Evolutionary conservation across 371 early-diverging fungal species (phyloP).

Genomic region (Saksenaea vasiformis): DNA sequence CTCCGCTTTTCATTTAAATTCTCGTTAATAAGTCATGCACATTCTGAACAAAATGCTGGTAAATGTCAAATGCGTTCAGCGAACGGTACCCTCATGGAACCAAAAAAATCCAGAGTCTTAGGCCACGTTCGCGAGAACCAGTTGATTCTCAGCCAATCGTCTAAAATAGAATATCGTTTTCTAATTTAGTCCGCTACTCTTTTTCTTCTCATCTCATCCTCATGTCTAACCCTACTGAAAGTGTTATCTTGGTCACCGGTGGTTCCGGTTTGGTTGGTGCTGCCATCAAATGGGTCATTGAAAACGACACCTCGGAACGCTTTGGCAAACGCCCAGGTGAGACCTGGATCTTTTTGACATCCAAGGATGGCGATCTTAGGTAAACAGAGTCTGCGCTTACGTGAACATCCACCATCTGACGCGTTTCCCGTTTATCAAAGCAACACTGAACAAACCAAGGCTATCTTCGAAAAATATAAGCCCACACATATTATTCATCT

Average conservation of each 20-base stretch:
- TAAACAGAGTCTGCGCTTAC: constrained; percentile 24
- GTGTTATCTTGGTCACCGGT: constrained; percentile 73
- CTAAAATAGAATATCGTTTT: too few species aligned
- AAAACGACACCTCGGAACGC: constrained; percentile 57
- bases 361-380: constrained; percentile 86
- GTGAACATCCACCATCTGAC: not conserved
- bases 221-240: constrained; percentile 10
- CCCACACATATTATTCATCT: constrained; percentile 86
- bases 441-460: constrained; percentile 62
- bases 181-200: not conserved
- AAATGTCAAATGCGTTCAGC: too few species aligned
- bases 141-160: too few species aligned
- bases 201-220: constrained; percentile 1
- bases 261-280: constrained; percentile 84
- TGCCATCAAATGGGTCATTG: constrained; percentile 74
- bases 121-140: too few species aligned
- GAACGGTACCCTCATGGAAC: too few species aligned
- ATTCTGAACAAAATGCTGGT: too few species aligned
- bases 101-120: too few species aligned
- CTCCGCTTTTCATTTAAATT: too few species aligned
- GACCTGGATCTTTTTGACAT: constrained; percentile 75
- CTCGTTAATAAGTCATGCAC: too few species aligned
- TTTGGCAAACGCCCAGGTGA: constrained; percentile 70
- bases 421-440: constrained; percentile 31
- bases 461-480: constrained; percentile 75